Evolutionary conservation across 2,329 filamentous ascomycete species (phyloP).

Genomic region (Thielaviopsis cerberus): DNA sequence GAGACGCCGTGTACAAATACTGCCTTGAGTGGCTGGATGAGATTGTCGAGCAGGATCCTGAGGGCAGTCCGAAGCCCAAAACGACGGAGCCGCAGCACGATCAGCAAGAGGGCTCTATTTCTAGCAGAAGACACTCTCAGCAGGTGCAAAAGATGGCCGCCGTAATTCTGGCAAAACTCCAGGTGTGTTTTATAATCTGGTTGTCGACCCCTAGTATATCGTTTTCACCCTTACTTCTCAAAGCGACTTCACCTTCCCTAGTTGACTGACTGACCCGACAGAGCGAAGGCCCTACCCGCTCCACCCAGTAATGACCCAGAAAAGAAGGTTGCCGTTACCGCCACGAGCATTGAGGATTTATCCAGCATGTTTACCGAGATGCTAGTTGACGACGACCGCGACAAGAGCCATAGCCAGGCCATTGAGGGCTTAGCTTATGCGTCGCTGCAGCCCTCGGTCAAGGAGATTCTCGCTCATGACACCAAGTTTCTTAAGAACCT

Average conservation of each 20-base stretch:
- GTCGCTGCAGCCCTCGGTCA: conserved; percentile 68
- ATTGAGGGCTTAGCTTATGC: conserved; percentile 87
- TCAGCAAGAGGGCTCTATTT: conserved; percentile 38
- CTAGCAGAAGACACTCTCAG: conserved; percentile 41
- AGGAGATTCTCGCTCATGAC: conserved; percentile 60
- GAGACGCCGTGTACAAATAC: conserved; percentile 68
- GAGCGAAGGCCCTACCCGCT: conserved; percentile 35
- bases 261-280: conserved; percentile 28
- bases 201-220: conserved; percentile 4
- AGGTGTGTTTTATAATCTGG: conserved; percentile 23
- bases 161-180: conserved; percentile 56
- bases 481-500: conserved; percentile 49
- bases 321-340: conserved; percentile 31
- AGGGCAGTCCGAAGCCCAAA: conserved; percentile 21
- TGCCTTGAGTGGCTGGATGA: conserved; percentile 77
- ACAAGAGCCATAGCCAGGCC: conserved; percentile 31
- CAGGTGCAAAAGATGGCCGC: conserved; percentile 48
- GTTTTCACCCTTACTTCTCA: not conserved
- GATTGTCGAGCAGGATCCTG: conserved; percentile 54
- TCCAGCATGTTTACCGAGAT: conserved; percentile 47
- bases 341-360: conserved; percentile 46
- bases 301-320: conserved; percentile 22
- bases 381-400: conserved; percentile 32
- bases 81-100: conserved; percentile 37
- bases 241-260: conserved; percentile 16